Evolutionary conservation across 495 filamentous ascomycete species (phyloP), one percentile per base, ranked within the genome.

Genomic region (Entonaema liquescens): DNA sequence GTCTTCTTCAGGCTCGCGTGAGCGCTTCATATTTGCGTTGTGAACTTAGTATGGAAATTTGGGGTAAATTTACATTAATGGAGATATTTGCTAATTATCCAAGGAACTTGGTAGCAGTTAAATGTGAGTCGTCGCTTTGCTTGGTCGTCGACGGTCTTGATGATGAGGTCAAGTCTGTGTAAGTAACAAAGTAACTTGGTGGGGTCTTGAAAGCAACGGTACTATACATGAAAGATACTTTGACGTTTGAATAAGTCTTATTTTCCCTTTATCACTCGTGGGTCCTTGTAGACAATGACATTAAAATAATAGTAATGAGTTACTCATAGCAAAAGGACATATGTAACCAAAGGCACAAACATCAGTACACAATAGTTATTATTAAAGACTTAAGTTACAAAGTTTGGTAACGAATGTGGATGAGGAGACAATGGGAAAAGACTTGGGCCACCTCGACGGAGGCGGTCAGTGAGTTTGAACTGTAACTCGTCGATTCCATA

Each of bases 1-100:
- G 56, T 77, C 75, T 72, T 82, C 80, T 70, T 84, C 82, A 70
- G 76, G 81, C 76, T 83, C 82, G 77, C 83, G 81, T 83, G 82
- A 83, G 79, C 83, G 83, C 79, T 85, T 85, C 83, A 85, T 85
- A 62, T 65, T 78, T 65, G 60, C 28, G 50, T 42, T 71, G 25
- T 70, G 19, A 11, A 58, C 29, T 35, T 56, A 21, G 23, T 35
- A 11, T 36, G 28, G 55, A 71, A 47, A 68, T 31, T 66, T 65
- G 71, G 75, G 75, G 75, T 21, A 66, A 7, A 72, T 74, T 77
- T 77, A 77, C 75, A 77, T 77, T 70, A 54, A 69, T n/a, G 50
- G 49, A 19, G 2, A 26, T 42, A 17, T 19, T 21, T 50, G 7
- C 21, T 54, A 31, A 28, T 38, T 15, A 26, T 44, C 49, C 25